phyloP scores from a whole-genome alignment of 2,329 filamentous ascomycete species.

The Ophiostoma quercus region DNA sequence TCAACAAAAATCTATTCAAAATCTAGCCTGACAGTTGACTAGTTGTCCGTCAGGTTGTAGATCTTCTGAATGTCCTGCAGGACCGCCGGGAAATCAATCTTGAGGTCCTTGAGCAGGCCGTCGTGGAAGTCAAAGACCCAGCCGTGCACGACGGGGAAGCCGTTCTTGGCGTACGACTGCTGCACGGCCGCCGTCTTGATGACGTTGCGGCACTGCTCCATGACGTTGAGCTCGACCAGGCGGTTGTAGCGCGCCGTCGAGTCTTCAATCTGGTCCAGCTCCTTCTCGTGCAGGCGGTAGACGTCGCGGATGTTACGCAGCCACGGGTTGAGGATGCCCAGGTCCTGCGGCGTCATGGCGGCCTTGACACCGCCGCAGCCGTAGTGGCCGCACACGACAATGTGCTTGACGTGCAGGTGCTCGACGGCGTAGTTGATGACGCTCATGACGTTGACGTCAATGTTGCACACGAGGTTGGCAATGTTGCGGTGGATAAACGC shows the following conservation, averaged over 20 bases:
- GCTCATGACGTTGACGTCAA: slow-evolving; percentile 45
- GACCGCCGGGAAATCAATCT: slow-evolving; percentile 51
- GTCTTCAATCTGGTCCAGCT: slow-evolving; percentile 60
- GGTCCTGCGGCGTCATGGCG: slow-evolving; percentile 64
- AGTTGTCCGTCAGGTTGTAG: slow-evolving; percentile 37
- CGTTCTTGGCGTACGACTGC: slow-evolving; percentile 58
- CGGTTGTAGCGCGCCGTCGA: slow-evolving; percentile 58
- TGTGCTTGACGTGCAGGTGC: slow-evolving; percentile 75
- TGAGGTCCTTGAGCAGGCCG: slow-evolving; percentile 57
- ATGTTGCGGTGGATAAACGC: slow-evolving; percentile 95
- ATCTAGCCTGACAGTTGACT: neutral
- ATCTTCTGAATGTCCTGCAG: slow-evolving; percentile 55
- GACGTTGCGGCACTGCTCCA: slow-evolving; percentile 70
- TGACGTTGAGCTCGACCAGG: slow-evolving; percentile 78
- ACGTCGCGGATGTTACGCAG: slow-evolving; percentile 69
- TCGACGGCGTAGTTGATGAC: slow-evolving; percentile 81
- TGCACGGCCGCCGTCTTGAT: slow-evolving; percentile 77
- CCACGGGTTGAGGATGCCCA: slow-evolving; percentile 69
- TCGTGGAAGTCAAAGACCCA: slow-evolving; percentile 69
- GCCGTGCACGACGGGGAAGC: slow-evolving; percentile 65
- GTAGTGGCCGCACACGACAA: slow-evolving; percentile 74
- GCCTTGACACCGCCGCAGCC: slow-evolving; percentile 45
- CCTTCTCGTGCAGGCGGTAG: slow-evolving; percentile 63
- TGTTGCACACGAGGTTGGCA: slow-evolving; percentile 76
- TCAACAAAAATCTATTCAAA: neutral